Conservation (phyloP, 768 basidiomycete species). For the Crepidotus variabilis region DNA sequence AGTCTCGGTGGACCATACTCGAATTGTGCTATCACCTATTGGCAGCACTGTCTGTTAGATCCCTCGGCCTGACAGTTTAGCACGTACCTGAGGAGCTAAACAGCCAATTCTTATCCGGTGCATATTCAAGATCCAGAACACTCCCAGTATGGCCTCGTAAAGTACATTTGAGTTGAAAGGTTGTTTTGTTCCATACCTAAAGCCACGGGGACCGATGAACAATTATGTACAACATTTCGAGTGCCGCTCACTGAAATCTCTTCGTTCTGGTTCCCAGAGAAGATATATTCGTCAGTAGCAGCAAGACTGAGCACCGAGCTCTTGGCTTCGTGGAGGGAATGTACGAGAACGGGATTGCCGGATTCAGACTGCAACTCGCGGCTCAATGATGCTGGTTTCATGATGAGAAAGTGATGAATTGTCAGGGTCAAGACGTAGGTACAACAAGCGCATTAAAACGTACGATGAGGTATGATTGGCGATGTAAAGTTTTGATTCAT, state of each 20-base stretch:
- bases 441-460: neutral
- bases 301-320: constrained; percentile 75
- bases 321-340: constrained; percentile 66
- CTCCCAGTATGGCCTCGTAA: constrained; percentile 83
- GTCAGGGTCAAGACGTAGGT: neutral
- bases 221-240: too few relatives aligned
- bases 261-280: constrained; percentile 75
- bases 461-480: constrained; percentile 3
- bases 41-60: neutral
- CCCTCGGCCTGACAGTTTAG: neutral
- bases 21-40: constrained; percentile 82
- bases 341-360: constrained; percentile 48
- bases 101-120: constrained; percentile 74
- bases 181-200: constrained; percentile 83
- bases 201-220: neutral
- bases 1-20: constrained; percentile 80
- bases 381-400: constrained; percentile 51
- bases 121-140: constrained; percentile 76
- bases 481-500: too few relatives aligned
- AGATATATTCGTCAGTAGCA: constrained; percentile 70
- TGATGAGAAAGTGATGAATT: constrained; percentile 12
- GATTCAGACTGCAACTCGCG: constrained; percentile 44
- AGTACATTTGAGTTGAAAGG: constrained; percentile 63
- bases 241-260: constrained; percentile 58
- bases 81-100: constrained; percentile 83